phyloP scores from a whole-genome alignment of 495 filamentous ascomycete species.

The Copromyces sp. region DNA sequence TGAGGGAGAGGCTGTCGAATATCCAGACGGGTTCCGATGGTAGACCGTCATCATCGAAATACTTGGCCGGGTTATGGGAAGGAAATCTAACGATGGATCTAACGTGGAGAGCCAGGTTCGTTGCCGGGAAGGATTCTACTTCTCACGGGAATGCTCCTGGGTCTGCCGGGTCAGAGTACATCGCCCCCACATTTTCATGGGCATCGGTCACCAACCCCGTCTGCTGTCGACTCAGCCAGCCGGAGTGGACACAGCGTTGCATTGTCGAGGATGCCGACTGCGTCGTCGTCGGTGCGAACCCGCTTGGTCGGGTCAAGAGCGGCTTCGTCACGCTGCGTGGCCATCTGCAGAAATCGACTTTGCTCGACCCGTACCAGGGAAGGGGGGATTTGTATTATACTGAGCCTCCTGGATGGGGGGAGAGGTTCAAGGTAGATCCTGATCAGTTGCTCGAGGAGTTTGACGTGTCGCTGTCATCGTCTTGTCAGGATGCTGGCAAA shows the following conservation, averaged over 20 bases:
- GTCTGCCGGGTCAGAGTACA: constrained; percentile 8
- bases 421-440: background rate
- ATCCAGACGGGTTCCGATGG: no score
- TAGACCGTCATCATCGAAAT: background rate
- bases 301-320: background rate
- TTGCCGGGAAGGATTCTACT: background rate
- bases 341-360: background rate
- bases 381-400: background rate
- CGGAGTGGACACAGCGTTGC: background rate
- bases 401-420: background rate
- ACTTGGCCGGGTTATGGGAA: background rate
- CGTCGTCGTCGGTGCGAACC: background rate
- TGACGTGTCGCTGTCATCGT: background rate
- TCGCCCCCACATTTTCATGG: background rate
- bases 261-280: background rate
- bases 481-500: background rate
- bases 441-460: background rate
- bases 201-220: background rate
- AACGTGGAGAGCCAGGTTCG: background rate
- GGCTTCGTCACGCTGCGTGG: background rate
- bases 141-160: background rate
- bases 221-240: background rate
- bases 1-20: background rate
- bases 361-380: background rate
- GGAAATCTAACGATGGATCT: background rate